Conservation (phyloP, 2,329 filamentous ascomycete species). For the Aspergillus jensenii region DNA sequence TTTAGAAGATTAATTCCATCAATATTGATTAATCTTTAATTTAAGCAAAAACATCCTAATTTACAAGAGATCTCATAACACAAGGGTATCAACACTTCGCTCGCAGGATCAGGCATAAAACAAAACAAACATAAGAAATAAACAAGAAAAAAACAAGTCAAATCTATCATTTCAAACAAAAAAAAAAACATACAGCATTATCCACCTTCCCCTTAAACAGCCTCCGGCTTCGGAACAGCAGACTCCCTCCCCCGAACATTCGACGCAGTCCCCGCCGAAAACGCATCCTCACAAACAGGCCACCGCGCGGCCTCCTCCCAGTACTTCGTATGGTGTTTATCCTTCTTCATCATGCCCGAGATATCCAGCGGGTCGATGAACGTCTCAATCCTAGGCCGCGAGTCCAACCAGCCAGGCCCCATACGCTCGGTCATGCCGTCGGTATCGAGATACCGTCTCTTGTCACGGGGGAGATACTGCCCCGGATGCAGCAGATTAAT, state of each 20-base stretch:
- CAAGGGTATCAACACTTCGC: neutral
- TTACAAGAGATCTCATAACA: neutral
- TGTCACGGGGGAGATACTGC: slow-evolving; percentile 2
- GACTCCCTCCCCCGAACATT: neutral
- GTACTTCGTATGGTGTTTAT: slow-evolving; percentile 8
- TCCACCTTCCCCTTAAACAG: neutral
- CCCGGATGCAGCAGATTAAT: slow-evolving; percentile 9
- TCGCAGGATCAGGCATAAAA: neutral
- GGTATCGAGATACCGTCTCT: slow-evolving; percentile 2
- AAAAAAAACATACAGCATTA: neutral
- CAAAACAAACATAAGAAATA: neutral
- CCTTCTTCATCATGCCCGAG: neutral
- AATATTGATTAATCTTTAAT: no score
- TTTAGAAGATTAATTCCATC: no score
- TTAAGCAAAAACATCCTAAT: no score
- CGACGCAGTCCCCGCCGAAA: slow-evolving; percentile 4
- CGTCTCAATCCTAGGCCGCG: slow-evolving; percentile 2
- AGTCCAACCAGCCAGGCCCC: slow-evolving; percentile 8
- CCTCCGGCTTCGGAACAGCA: neutral
- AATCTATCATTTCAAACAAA: neutral
- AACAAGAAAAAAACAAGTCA: neutral
- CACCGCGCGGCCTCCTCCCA: slow-evolving; percentile 3
- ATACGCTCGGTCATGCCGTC: slow-evolving; percentile 9
- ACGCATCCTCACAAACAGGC: slow-evolving; percentile 3
- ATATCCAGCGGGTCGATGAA: slow-evolving; percentile 10